These are phyloP conservation scores for Cornus controversa DNA, from an alignment of 148 eudicot species.

Conservation along the genomic window DNA sequence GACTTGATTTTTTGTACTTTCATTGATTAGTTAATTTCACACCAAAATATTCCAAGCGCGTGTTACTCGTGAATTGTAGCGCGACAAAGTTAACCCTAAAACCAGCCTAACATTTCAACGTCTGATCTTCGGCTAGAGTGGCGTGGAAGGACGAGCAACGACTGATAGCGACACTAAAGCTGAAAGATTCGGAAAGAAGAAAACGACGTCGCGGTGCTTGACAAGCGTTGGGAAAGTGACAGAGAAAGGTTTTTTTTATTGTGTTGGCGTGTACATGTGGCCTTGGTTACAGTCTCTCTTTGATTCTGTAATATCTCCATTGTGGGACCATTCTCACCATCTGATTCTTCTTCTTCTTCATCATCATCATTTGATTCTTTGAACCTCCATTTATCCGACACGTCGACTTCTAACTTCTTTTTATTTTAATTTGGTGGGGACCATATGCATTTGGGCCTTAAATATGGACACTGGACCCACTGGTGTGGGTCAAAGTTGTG, in stretches of 20 bases:
- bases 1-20: too few relatives aligned
- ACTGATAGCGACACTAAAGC: constrained; percentile 10
- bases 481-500: too few relatives aligned
- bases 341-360: too few relatives aligned
- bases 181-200: neutral
- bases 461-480: neutral
- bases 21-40: too few relatives aligned
- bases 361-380: too few relatives aligned
- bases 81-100: neutral
- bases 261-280: neutral
- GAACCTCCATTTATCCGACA: neutral
- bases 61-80: neutral
- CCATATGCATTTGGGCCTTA: neutral
- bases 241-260: neutral
- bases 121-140: constrained; percentile 1
- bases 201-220: constrained; percentile 13
- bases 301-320: neutral
- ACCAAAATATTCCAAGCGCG: neutral
- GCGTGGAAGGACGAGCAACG: constrained; percentile 20
- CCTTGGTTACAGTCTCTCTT: neutral
- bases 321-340: neutral
- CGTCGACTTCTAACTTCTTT: too few relatives aligned
- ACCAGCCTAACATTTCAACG: neutral
- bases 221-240: neutral
- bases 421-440: too few relatives aligned